Evolutionary conservation across 2,329 filamentous ascomycete genomes (phyloP), one percentile per base, ranked within the genome.

Genomic region (Blastomyces emzantsi): DNA sequence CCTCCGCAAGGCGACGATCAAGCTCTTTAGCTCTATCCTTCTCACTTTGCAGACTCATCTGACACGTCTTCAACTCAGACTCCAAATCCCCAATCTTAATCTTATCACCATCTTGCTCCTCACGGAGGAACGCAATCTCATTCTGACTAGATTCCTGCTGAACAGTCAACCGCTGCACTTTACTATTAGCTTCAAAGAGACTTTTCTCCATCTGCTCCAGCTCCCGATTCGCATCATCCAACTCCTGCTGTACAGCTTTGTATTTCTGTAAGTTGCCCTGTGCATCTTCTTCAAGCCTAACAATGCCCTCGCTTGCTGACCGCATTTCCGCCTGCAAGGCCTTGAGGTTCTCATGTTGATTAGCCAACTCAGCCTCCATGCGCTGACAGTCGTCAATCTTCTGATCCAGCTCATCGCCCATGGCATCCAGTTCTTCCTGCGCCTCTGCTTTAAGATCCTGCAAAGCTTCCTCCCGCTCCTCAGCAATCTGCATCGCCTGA

Each of bases 21-120:
- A 92, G 80, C 69, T 92, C 89, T 70, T 80, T 82, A 22, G 83
- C 81, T 57, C 85, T 87, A 65, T 97, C 92, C 75, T 88, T 89
- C 75, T 96, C 92, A 61, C 94, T 92, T 63, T 89, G 85, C n/a
- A 96, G 79, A 59, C 81, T 85, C 71, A 91, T 86, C 73, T 95
- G 89, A n/a, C 87, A 84, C 63, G 86, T 88, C 70, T 90, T 89
- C 47, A 97, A 79, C 17, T 88, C 86, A 9, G 90, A 90, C 72
- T 97, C 92, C 8, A 97, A 81, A 71, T 97, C 92, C 47, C 93
- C 91, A 70, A 99, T 97, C 76, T 92, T 92, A 73, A 99, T 96
- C 82, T 99, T 99, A 80, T 99, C 94, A 22, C 85, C 86, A 76
- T 99, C 94, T 75, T 99, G 94, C 78, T 99, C 94, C 73, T 99